Percentiles rank a stretch among this genome's conserved stretches.
Evolutionary conservation across 2,329 filamentous ascomycete genomes (phyloP).

Genomic region (Ampelomyces quisqualis): DNA sequence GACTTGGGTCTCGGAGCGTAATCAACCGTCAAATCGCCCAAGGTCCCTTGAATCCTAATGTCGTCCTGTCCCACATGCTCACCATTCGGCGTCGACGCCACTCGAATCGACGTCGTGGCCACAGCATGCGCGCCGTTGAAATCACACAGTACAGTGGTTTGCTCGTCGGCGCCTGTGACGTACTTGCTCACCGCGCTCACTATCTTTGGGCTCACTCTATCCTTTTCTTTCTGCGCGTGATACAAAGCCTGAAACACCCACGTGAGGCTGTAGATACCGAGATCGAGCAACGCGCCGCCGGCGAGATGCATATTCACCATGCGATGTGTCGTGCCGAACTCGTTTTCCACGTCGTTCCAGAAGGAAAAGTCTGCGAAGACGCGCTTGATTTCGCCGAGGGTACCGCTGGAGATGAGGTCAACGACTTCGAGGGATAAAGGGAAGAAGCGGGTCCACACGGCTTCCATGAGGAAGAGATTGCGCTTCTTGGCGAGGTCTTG

Average conservation of each 20-base stretch:
- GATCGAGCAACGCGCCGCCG: constrained; percentile 76
- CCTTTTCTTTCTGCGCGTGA: constrained; percentile 63
- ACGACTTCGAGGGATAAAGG: constrained; percentile 73
- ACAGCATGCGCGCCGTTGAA: constrained; percentile 71
- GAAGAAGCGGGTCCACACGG: constrained; percentile 87
- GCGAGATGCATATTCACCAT: constrained; percentile 82
- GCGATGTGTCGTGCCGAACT: constrained; percentile 60
- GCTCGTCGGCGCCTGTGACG: constrained; percentile 70
- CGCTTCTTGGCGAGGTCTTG: constrained; percentile 69
- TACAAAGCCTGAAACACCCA: constrained; percentile 89
- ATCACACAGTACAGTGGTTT: constrained; percentile 70
- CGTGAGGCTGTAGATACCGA: constrained; percentile 83
- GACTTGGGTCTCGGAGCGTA: constrained; percentile 66
- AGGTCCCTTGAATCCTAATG: constrained; percentile 74
- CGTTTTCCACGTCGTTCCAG: constrained; percentile 59
- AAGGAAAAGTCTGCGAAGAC: constrained; percentile 60
- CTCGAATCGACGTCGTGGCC: constrained; percentile 50
- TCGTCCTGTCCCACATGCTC: constrained; percentile 60
- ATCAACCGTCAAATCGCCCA: constrained; percentile 77
- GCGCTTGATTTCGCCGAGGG: constrained; percentile 56
- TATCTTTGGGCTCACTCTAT: constrained; percentile 68
- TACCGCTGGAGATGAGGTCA: constrained; percentile 58
- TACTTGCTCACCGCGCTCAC: constrained; percentile 65
- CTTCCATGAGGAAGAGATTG: constrained; percentile 52
- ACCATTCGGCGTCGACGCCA: constrained; percentile 55